These are phyloP conservation scores for Ceratocystis cacaofunesta DNA, from an alignment of 2,329 filamentous ascomycete species.

Conservation along the genomic window DNA sequence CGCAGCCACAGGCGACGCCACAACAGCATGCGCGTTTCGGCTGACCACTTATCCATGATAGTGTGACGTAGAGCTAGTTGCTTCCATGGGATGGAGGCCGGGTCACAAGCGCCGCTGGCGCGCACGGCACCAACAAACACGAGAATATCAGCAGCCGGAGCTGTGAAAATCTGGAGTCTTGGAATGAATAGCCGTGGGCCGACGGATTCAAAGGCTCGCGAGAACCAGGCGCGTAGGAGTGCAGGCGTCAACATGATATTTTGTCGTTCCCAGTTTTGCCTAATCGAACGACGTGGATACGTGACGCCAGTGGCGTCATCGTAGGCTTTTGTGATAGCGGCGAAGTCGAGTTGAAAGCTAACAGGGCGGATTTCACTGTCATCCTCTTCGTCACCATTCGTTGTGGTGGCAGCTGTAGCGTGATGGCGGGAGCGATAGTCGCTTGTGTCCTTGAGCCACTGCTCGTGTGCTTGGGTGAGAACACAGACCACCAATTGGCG, in stretches of 20 bases:
- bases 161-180: slow-evolving; percentile 5
- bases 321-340: background rate
- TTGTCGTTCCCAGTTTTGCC: slow-evolving; percentile 1
- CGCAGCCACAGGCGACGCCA: slow-evolving; percentile 11
- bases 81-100: slow-evolving; percentile 10
- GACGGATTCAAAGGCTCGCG: slow-evolving; percentile 11
- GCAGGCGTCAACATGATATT: slow-evolving; percentile 10
- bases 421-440: background rate
- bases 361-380: background rate
- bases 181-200: slow-evolving; percentile 10
- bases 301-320: background rate
- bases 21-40: slow-evolving; percentile 13
- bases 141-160: background rate
- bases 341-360: background rate
- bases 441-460: slow-evolving; percentile 11
- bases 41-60: slow-evolving; percentile 3
- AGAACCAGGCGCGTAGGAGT: slow-evolving; percentile 12
- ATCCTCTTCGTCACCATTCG: background rate
- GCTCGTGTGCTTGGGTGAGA: slow-evolving; percentile 3
- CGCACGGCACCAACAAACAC: slow-evolving; percentile 13
- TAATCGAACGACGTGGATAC: background rate
- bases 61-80: slow-evolving; percentile 3
- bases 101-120: slow-evolving; percentile 4
- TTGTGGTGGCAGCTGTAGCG: background rate
- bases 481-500: slow-evolving; percentile 11